phyloP scores from a whole-genome alignment of 305 asterid species.

The Fraxinus ornus region DNA sequence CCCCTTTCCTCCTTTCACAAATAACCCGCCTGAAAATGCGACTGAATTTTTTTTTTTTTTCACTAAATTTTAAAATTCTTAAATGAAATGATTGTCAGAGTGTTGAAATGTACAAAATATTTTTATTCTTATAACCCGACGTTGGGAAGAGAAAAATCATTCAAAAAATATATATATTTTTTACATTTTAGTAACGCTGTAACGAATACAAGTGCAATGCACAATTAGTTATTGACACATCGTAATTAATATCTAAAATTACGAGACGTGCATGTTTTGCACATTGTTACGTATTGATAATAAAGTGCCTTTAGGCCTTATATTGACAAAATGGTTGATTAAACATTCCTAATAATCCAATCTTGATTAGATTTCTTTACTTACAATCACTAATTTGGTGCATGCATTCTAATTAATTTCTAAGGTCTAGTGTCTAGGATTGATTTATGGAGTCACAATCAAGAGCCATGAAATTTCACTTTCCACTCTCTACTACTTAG shows the following conservation, averaged over 20 bases:
- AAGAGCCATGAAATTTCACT: not conserved
- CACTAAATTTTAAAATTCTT: not conserved
- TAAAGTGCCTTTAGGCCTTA: not conserved
- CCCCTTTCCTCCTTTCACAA: constrained; percentile 4
- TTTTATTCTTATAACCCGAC: not conserved
- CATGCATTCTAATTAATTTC: not conserved
- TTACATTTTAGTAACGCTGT: not conserved
- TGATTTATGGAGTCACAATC: not conserved
- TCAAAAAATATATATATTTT: not conserved
- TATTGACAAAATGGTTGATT: not conserved
- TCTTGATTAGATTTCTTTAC: not conserved
- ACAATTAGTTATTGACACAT: too few species aligned
- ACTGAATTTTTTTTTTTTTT: not conserved
- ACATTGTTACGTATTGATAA: not conserved
- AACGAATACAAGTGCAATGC: not conserved
- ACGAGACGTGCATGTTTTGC: not conserved
- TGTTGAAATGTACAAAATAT: not conserved
- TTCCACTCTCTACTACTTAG: not conserved
- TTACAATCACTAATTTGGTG: not conserved
- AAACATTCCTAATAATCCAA: not conserved
- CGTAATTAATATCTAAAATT: not conserved
- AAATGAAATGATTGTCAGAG: not conserved
- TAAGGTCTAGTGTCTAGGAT: not conserved
- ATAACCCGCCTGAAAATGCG: not conserved
- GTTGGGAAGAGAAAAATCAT: not conserved